A percentile compares a stretch with the other conserved stretches of the same genome.
Evolutionary conservation across 768 basidiomycete genomes (phyloP).

Genomic region (Lactarius indigo): DNA sequence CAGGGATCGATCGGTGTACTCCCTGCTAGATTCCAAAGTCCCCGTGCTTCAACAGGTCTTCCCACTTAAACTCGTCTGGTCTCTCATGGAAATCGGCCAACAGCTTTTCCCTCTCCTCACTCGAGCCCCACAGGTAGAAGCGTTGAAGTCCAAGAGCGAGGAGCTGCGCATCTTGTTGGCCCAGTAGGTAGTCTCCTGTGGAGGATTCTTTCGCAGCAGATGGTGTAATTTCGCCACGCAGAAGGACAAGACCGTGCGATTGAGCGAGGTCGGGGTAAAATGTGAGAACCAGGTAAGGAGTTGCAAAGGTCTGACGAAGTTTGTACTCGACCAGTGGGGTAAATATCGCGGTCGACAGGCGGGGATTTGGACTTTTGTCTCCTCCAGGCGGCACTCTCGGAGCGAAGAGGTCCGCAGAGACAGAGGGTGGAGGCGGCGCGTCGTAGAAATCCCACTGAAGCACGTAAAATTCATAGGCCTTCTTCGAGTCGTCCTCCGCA

Average conservation of each 20-base stretch:
- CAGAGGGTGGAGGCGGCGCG: slow-evolving; percentile 55
- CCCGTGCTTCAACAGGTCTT: slow-evolving; percentile 60
- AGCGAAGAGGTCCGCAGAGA: slow-evolving; percentile 39
- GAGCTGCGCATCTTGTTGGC: slow-evolving; percentile 80
- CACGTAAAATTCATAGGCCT: slow-evolving; percentile 75
- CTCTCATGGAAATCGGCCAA: slow-evolving; percentile 73
- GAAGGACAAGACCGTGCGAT: slow-evolving; percentile 77
- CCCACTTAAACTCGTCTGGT: slow-evolving; percentile 79
- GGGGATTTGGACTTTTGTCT: slow-evolving; percentile 40
- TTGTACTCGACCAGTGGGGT: slow-evolving; percentile 96
- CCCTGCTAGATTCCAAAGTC: slow-evolving; percentile 15
- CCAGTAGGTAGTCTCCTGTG: slow-evolving; percentile 52
- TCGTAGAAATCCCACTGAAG: slow-evolving; percentile 90
- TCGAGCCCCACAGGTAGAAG: slow-evolving; percentile 71
- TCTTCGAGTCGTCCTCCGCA: slow-evolving; percentile 30
- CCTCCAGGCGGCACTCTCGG: slow-evolving; percentile 34
- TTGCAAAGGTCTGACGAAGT: slow-evolving; percentile 74
- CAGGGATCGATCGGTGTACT: background rate
- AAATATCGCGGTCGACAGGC: slow-evolving; percentile 77
- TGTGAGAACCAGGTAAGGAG: slow-evolving; percentile 86
- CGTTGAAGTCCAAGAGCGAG: slow-evolving; percentile 77
- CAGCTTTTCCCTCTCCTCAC: slow-evolving; percentile 45
- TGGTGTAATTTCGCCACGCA: slow-evolving; percentile 90
- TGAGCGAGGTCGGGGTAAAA: slow-evolving; percentile 85
- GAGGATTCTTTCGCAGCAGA: slow-evolving; percentile 38